Evolutionary conservation across 1,284 basidiomycete species (phyloP).

Genomic region (Trichosporon asahii): DNA sequence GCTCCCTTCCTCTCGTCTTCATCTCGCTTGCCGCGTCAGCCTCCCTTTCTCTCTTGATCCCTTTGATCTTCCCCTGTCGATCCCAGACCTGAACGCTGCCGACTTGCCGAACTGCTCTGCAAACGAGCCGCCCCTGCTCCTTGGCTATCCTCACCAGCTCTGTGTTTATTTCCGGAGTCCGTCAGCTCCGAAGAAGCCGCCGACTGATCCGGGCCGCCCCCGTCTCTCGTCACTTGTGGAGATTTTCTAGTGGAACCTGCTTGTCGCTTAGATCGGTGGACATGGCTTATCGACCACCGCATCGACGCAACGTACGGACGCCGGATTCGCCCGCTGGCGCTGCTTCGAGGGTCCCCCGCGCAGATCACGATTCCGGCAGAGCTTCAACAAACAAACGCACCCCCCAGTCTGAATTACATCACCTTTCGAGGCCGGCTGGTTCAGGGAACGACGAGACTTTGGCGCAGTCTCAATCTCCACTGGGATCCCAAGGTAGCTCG

Average conservation of each 20-base stretch:
- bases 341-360: neutral
- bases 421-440: neutral
- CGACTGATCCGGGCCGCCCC: neutral
- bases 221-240: neutral
- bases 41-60: too few relatives aligned
- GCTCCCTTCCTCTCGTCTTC: neutral
- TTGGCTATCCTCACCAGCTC: neutral
- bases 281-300: constrained; percentile 12
- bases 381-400: neutral
- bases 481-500: neutral
- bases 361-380: neutral
- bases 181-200: neutral
- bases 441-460: neutral
- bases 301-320: neutral
- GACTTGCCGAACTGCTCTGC: neutral
- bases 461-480: neutral
- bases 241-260: neutral
- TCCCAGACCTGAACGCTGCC: neutral
- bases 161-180: neutral
- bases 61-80: too few relatives aligned
- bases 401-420: neutral
- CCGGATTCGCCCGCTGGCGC: neutral
- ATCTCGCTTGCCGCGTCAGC: neutral
- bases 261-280: neutral
- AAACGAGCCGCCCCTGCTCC: neutral